phyloP scores from a whole-genome alignment of 306 rosid species.

The Quercus robur region DNA sequence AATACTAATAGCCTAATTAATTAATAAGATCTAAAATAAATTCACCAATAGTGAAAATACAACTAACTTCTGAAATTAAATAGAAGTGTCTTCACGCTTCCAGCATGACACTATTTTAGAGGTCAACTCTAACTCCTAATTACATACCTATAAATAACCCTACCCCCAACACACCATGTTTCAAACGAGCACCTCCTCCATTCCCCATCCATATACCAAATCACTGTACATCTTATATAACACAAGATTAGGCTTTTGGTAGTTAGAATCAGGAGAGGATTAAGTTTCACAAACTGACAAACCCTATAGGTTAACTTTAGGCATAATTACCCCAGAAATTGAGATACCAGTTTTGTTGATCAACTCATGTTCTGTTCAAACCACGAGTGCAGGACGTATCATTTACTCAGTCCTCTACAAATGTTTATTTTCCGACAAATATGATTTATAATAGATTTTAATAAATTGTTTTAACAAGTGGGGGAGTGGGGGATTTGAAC shows the following conservation, averaged over 20 bases:
- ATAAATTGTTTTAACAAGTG: neutral
- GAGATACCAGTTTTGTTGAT: neutral
- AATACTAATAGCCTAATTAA: too few relatives aligned
- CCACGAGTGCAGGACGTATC: neutral
- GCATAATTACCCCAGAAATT: neutral
- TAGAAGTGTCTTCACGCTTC: too few relatives aligned
- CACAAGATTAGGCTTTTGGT: neutral
- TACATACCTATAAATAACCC: neutral
- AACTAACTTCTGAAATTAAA: too few relatives aligned
- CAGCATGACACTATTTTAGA: too few relatives aligned
- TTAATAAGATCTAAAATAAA: too few relatives aligned
- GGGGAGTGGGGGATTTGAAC: too few relatives aligned
- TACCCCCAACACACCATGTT: neutral
- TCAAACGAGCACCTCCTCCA: neutral
- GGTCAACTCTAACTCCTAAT: neutral
- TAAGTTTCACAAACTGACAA: neutral
- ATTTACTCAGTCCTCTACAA: neutral
- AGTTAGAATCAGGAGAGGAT: neutral
- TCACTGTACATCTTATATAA: neutral
- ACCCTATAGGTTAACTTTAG: too few relatives aligned
- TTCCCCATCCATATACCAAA: neutral
- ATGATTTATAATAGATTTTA: neutral
- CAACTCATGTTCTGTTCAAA: neutral
- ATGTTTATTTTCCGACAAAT: neutral
- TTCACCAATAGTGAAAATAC: too few relatives aligned